These are phyloP conservation scores for Elasticomyces elasticus DNA, from an alignment of 495 filamentous ascomycete genomes.

Conservation along the genomic window DNA sequence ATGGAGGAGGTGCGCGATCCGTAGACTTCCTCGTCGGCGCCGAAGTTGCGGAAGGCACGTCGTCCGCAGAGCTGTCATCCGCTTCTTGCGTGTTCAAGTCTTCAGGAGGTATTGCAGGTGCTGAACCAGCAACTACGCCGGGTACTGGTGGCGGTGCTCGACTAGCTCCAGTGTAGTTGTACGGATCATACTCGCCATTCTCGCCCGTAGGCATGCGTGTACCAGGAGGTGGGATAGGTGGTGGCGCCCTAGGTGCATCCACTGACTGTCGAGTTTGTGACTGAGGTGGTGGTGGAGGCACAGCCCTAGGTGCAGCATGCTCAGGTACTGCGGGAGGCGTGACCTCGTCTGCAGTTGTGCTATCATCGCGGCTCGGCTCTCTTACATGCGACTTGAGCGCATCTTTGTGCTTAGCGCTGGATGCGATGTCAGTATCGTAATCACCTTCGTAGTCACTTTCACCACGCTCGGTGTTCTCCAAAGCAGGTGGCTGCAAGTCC, in stretches of 20 bases:
- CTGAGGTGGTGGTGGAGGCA: constrained; percentile 31
- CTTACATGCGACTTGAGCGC: constrained; percentile 73
- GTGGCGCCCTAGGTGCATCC: constrained; percentile 32
- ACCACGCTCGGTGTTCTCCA: constrained; percentile 52
- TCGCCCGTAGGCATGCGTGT: constrained; percentile 7
- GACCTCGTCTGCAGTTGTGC: constrained; percentile 42
- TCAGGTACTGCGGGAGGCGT: constrained; percentile 20
- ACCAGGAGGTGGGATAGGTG: constrained; percentile 26
- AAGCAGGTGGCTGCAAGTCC: constrained; percentile 22
- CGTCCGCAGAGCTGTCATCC: constrained; percentile 27
- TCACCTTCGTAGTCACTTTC: constrained; percentile 96
- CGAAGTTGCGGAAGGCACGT: constrained; percentile 25
- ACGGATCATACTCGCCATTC: constrained; percentile 35
- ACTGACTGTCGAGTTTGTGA: constrained; percentile 25
- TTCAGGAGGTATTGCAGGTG: constrained; percentile 17
- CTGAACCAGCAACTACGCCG: constrained; percentile 14
- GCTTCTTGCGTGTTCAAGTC: constrained; percentile 6
- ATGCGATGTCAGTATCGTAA: constrained; percentile 95
- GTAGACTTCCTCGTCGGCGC: constrained; percentile 30
- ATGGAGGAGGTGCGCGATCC: constrained; percentile 28
- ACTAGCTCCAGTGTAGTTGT: constrained; percentile 22
- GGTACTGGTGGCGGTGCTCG: constrained; percentile 19
- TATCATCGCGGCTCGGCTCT: constrained; percentile 62
- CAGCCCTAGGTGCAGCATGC: constrained; percentile 23
- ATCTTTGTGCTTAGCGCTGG: constrained; percentile 80